Percentiles rank a stretch among this genome's conserved stretches.
Conservation (phyloP, 805 yeast genomes). For the Suhomyces faveliae region DNA sequence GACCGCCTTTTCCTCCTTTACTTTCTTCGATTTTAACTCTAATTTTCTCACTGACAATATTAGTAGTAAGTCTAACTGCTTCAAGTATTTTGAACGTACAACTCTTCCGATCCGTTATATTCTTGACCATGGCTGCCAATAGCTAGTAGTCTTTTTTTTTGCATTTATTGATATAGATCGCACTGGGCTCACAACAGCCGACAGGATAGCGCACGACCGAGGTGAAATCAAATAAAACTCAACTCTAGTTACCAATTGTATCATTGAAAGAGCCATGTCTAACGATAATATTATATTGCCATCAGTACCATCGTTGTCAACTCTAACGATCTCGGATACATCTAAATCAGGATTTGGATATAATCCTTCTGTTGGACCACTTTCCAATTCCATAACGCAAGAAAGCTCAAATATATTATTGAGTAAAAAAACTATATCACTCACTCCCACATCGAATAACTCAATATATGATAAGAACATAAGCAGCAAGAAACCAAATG, state of each 20-base stretch:
- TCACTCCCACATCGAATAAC: constrained; percentile 35
- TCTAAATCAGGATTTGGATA: constrained; percentile 40
- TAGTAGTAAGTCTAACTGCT: background rate
- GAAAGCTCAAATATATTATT: constrained; percentile 38
- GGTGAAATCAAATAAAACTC: background rate
- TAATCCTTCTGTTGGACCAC: constrained; percentile 43
- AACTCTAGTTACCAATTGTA: background rate
- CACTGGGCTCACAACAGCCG: background rate
- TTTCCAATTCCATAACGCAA: constrained; percentile 36
- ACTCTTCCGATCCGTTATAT: background rate
- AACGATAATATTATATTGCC: constrained; percentile 31
- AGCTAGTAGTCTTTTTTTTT: background rate
- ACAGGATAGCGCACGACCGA: background rate
- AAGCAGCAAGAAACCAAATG: constrained; percentile 61
- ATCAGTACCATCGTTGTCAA: constrained; percentile 27
- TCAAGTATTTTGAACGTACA: background rate
- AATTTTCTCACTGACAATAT: background rate
- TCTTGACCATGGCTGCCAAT: background rate
- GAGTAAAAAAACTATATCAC: constrained; percentile 28
- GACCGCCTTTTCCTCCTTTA: background rate
- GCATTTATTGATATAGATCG: background rate
- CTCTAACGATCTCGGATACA: constrained; percentile 28
- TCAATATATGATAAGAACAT: constrained; percentile 67
- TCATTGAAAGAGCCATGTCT: constrained; percentile 8
- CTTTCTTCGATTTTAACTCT: no score